Evolutionary conservation across 768 basidiomycete genomes (phyloP), one percentile per base, ranked within the genome.

Genomic region (Boletus vermiculosoides): DNA sequence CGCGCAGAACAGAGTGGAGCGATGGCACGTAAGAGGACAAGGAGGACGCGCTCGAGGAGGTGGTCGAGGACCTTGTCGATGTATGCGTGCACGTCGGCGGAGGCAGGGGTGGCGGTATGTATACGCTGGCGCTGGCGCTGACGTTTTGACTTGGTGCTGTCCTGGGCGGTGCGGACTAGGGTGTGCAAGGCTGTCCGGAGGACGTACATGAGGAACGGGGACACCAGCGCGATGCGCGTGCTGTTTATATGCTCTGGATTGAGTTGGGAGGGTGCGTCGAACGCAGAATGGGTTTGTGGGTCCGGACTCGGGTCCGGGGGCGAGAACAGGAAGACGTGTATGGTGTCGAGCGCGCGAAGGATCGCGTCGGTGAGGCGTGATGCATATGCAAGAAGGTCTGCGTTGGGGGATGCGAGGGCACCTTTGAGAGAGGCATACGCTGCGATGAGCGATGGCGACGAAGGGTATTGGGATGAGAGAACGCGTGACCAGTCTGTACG

Each of bases 201-300:
- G 58, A 63, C 25, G 28, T 63, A 67, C 45, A 49, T 52, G 31
- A 71, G 59, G 34, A 71, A 60, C 8, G 69, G 69, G 8, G 65
- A 65, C 12, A 45, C 48, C 58, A 69, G 36, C 2, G 63, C 59
- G 4, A 71, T 61, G 25, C 65, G 58, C 2, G 58, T 9, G 23
- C 58, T 60, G 31, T 65, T 60, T 40, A 61, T 50, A 25, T 67
- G 50, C 44, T 52, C 61, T 22, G 59, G 49, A 22, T 52, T 22
- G 36, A 25, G 45, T 23, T 40, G 59, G 12, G 13, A 3, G 2
- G 47, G 49, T 33, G 40, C 11, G 20, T 40, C 31, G 41, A 51
- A 28, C 3, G 37, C 5, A 15, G 52, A 16, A 23, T 47, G 36
- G 34, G 22, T n/a, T 6, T 33, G 55, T 10, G 30, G 16, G 6